Evolutionary conservation across 2,329 filamentous ascomycete species (phyloP), one percentile per base, ranked within the genome.

Genomic region (Penicillium crustosum): DNA sequence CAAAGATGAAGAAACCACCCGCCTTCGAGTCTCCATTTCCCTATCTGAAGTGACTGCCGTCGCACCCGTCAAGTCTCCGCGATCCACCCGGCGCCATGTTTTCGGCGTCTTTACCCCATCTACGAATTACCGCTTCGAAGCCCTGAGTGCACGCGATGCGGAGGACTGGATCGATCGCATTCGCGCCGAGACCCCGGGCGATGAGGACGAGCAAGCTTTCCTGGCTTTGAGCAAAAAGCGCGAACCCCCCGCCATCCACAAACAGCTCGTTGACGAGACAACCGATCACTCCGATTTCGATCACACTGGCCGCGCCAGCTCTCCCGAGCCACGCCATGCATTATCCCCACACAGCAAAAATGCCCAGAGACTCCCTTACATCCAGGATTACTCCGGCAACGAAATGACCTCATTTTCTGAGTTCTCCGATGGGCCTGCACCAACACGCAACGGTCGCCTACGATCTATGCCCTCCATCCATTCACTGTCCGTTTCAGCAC

Each of bases 71-170:
- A 93, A 90, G 69, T 92, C 96, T 67, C 89, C 91, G 9, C 96
- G 96, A 75, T 87, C 92, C 60, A 93, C 90, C 72, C 88, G 90
- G 58, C 85, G 91, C 52, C 87, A 96, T 72, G 86, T 97, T 60
- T 97, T 99, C 72, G 94, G 90, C 21, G 83, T 97, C 45, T 99
- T 96, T 76, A 93, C 92, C 0, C 90, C 93, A 0, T 89, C 92
- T 17, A 88, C 89, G 64, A 97, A 97, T 77, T 96, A 89, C 76
- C 92, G 97, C 69, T 86, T 99, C 59, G 89, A 96, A 74, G 92
- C 91, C 0, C 73, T 81, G 33, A 88, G 84, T 4, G 83, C 86
- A 50, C 80, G 85, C 58, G 93, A 97, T 61, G 90, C 91, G 6
- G 84, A 90, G 61, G 87, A 90, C 69, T 99, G 94, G 94, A 90